Evolutionary conservation across 176 grass and related monocot genomes (phyloP), one percentile per base, ranked within the genome.

Genomic region (Tillandsia fasciculata): DNA sequence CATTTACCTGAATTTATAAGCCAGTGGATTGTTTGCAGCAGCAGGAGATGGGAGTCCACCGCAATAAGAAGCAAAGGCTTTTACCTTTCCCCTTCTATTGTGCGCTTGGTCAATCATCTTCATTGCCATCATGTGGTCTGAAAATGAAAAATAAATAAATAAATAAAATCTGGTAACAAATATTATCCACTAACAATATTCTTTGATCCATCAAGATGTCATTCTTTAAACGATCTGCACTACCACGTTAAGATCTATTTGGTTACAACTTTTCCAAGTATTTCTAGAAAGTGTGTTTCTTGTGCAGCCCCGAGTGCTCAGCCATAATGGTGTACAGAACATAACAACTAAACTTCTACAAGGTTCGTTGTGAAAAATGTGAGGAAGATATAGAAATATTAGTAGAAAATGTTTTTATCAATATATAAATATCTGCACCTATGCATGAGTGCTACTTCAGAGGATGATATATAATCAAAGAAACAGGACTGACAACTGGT

Each of bases 91-190:
- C 52, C 87, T 81, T 66, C 11, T 76, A 24, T 57, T 70, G 75
- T 90, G 93, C 66, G 86, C 93, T 83, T 92, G 82, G 52, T 96
- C 81, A 77, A 96, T 96, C 86, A 96, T 96, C 77, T 96, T 92
- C 93, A 92, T 96, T 51, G 93, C 87, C 83, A 96, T 70, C 89
- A 96, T 85, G 68, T 96, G 93, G 75, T 96, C 93, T 96, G 84
- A 26, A 63, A 68, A 72, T 70, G 18, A 65, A 65, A 63, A 67
- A 64, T 8, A 68, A 66, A 58, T 23, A 56, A 57, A n/a, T 57
- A 58, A 58, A 58, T 58, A 14, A 58, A 7, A 58, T 18, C 54
- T 8, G 8, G 10, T 15, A 66, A 9, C 12, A 48, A n/a, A 63
- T 63, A 63, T 22, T 22, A 63, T 26, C 17, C 24, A 24, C 9